Conservation (phyloP, 306 rosid genomes). For the Trifolium dubium region DNA sequence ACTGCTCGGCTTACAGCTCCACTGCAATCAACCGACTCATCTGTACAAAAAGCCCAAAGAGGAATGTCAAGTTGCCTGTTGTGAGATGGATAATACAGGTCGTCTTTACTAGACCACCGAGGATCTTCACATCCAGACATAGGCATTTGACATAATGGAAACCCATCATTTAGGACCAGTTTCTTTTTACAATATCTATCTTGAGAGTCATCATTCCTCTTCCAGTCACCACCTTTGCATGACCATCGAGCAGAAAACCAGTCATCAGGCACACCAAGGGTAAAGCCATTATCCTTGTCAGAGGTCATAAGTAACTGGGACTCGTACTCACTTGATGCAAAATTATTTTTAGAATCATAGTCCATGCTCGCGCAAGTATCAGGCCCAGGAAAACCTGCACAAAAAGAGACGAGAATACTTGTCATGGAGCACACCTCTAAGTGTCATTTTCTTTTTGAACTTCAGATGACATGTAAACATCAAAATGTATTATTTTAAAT, state of each 20-base stretch:
- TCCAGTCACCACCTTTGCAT: constrained; percentile 99
- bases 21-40: constrained; percentile 62
- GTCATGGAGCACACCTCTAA: constrained; percentile 30
- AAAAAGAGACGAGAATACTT: constrained; percentile 10
- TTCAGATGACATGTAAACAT: constrained; percentile 18
- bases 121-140: constrained; percentile 93
- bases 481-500: constrained; percentile 19
- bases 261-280: constrained; percentile 59
- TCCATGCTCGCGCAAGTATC: constrained; percentile 44
- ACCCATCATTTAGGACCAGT: constrained; percentile 83
- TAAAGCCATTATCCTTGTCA: constrained; percentile 62
- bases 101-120: constrained; percentile 87
- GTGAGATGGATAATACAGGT: constrained; percentile 83
- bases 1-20: constrained; percentile 50
- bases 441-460: constrained; percentile 24
- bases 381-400: constrained; percentile 63
- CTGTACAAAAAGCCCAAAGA: constrained; percentile 86
- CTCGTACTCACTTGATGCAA: constrained; percentile 48
- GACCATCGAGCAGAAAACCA: constrained; percentile 88
- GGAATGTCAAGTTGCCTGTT: constrained; percentile 87
- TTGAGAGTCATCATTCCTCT: constrained; percentile 83
- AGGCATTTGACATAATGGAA: constrained; percentile 82
- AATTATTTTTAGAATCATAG: constrained; percentile 55
- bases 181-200: constrained; percentile 77
- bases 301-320: constrained; percentile 45